phyloP scores from a whole-genome alignment of 1,284 basidiomycete genomes.

The Sporisorium reilianum region DNA sequence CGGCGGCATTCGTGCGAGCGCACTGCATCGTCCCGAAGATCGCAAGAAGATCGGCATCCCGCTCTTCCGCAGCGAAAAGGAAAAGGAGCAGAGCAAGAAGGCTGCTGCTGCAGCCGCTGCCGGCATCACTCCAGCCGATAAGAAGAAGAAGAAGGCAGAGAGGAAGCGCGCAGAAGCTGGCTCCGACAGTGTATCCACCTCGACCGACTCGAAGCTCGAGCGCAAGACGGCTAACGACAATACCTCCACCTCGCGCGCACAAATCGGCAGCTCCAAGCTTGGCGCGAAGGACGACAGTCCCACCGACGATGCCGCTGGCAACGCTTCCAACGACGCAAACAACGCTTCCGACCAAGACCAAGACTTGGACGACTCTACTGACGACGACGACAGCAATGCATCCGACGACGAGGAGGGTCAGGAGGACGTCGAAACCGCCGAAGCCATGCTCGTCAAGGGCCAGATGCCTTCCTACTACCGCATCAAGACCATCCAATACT shows the following conservation, averaged over 20 bases:
- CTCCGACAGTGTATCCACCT: slow-evolving; percentile 21
- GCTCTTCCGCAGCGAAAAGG: slow-evolving; percentile 86
- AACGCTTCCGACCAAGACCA: slow-evolving; percentile 5
- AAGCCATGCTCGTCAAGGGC: slow-evolving; percentile 40
- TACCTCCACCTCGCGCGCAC: slow-evolving; percentile 1
- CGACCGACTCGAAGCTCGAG: slow-evolving; percentile 24
- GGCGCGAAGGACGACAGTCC: slow-evolving; percentile 11
- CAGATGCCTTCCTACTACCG: slow-evolving; percentile 84
- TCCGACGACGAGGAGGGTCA: slow-evolving; percentile 50
- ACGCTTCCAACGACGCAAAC: neutral
- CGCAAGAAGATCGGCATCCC: slow-evolving; percentile 70
- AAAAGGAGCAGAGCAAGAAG: slow-evolving; percentile 66
- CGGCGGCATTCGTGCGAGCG: slow-evolving; percentile 46
- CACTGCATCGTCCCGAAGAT: slow-evolving; percentile 55
- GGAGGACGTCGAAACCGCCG: slow-evolving; percentile 43
- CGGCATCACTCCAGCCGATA: slow-evolving; percentile 23
- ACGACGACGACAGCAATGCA: slow-evolving; percentile 28
- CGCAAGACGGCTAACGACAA: slow-evolving; percentile 10
- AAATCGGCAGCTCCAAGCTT: slow-evolving; percentile 11
- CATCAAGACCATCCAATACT: slow-evolving; percentile 96
- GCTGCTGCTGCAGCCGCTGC: slow-evolving; percentile 59
- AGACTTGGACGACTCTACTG: slow-evolving; percentile 5
- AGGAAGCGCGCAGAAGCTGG: slow-evolving; percentile 31
- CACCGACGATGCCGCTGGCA: slow-evolving; percentile 1
- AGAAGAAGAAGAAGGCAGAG: slow-evolving; percentile 49